Evolutionary conservation across 306 rosid genomes (phyloP), one percentile per base, ranked within the genome.

Genomic region (Cyamopsis tetragonoloba): DNA sequence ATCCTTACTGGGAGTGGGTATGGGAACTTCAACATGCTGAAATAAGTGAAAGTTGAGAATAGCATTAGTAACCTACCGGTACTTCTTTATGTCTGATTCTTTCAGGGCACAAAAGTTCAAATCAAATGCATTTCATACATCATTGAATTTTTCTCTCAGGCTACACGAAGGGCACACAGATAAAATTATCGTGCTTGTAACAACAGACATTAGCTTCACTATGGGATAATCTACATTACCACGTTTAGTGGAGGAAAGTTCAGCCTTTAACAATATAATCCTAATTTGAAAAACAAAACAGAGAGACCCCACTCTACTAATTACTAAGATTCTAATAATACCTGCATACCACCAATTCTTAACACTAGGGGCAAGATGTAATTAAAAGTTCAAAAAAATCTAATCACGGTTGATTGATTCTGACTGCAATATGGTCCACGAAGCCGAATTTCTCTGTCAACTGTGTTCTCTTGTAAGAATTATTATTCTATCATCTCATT

Each of bases 1-100:
- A 74, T 80, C 79, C 30, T 85, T 85, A 41, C 78, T 73, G 2
- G 95, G 84, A 66, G 32, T 75, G 3, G 95, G 92, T 30, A 85
- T 11, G 2, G 89, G 84, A 79, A 82, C 76, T 77, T 84, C 75
- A 41, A 72, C 88, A 60, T 87, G 89, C 92, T 92, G 83, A 82
- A 68, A 47, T 4, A 60, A 59, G 14, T 49, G 15, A 22, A 64
- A 50, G 31, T 39, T 41, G 31, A 66, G 19, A 66, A 38, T 7
- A 51, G 6, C 17, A 11, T 14, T 8, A 15, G 19, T 18, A 34
- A 61, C 4, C 9, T 38, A 57, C 20, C 3, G 13, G 15, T 31
- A 30, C 2, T 34, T 64, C 18, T 35, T 19, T 28, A 37, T 34
- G 12, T 19, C 47, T 13, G 8, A 42, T 38, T 10, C 17, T 68